Base-by-base conservation (phyloP, 1,139 yeast species). In the Geotrichum europaeum region DNA sequence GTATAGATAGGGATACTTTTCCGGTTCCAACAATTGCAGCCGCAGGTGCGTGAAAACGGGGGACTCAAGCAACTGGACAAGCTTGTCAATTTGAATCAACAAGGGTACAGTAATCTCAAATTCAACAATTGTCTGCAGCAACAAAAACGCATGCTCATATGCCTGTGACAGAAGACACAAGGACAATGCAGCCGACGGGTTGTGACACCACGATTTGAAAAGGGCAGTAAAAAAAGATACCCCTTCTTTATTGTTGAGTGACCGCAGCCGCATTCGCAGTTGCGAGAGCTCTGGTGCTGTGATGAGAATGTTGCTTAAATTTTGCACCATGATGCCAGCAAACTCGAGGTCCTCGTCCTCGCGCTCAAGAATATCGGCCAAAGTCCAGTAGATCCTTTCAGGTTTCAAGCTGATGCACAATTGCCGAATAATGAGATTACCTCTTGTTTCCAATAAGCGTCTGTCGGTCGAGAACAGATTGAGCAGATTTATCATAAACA, bases 191-290 rank as follows among this genome's bases (percentile, higher is more conserved):
- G 97, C 94, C 0, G 96, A 91, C 0, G 96, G 85, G 71, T 91
- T 92, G 66, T 88, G 88, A 67, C 96, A 86, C 99, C 99, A 95
- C 61, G 96, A 86, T 69, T 83, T 85, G 75, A 94, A 95, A 60
- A 95, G 78, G 0, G 86, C 79, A 20, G 89, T 81, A 72, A 95
- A 95, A 58, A 92, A 78, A 36, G 80, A 74, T 79, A 87, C 85
- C 61, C 91, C 96, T 55, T 85, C 88, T 49, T 70, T 78, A 60
- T 80, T 78, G 59, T 79, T 83, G 52, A 80, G 72, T 59, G 76
- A 75, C 61, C 85, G 84, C 57, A 94, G 76, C 68, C 88, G 83
- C 64, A 83, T 84, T 58, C 99, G 81, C 66, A 94, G 79, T 1
- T 80, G 79, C 0, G 84, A 76, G 57, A 95, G 78, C 69, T 94